Base-by-base conservation (phyloP, 192 early-diverging fungal species). In the Lunasporangiospora selenospora region DNA sequence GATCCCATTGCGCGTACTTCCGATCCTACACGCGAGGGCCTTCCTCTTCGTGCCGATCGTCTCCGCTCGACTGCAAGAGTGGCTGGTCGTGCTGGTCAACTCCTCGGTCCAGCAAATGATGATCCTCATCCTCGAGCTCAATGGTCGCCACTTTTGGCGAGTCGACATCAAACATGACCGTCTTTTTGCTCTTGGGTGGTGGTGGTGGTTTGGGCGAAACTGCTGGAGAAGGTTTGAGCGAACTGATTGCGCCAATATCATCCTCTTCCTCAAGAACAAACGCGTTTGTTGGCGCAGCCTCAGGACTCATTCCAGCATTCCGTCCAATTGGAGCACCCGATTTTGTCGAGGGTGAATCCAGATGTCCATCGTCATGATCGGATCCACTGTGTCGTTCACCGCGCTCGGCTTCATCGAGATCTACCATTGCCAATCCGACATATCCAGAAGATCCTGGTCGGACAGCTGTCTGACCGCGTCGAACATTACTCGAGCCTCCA, bases 371-470 rank as follows among this genome's bases (percentile, higher is more conserved):
- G 18, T 26, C 55, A 45, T 12, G n/a, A 24, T 21, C 42, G 15
- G 18, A 18, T 24, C 54, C 6, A 23, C 31, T 52, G 23, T 57
- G 42, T 6, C n/a, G n/a, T n/a, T n/a, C n/a, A n/a, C 67, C 67
- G 8, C 53, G 66, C 23, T 60, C 66, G 18, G 29, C 51, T 12
- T 62, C 59, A 38, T 71, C 67, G 31, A 71, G 26, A 38, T 71
- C 67, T 8, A 62, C 57, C 59, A 62, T 71, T 6, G 67, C 67
- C 53, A 71, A 43, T 41, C 67, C 67, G 26, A 71, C 53, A 37
- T 71, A 71, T 8, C 46, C 59, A 41, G 46, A 52, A 16, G 58
- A 26, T 0, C 67, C 59, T 31, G 58, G 37, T 15, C 67, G 59
- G 34, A 43, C 32, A 15, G 54, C 44, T 0, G 58, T 15, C 3